A percentile compares a stretch with the other conserved stretches of the same genome.
Evolutionary conservation across 768 basidiomycete genomes (phyloP).

Genomic region (Sarcodon sp.): DNA sequence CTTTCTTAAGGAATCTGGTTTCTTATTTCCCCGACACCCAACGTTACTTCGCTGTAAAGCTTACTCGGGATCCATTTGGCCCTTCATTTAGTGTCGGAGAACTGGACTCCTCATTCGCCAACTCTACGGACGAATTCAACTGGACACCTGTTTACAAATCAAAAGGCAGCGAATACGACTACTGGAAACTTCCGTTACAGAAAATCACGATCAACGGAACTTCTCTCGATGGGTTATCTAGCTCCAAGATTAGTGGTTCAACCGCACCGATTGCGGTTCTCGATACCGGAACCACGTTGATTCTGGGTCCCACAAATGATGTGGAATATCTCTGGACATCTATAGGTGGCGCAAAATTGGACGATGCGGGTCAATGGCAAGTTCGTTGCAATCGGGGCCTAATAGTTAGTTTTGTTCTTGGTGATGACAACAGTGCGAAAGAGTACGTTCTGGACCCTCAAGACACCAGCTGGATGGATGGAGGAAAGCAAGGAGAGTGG

Average conservation of each 20-base stretch:
- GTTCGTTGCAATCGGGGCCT: constrained; percentile 36
- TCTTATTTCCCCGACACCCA: constrained; percentile 23
- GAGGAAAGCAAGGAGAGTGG: constrained; percentile 27
- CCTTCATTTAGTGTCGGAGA: constrained; percentile 42
- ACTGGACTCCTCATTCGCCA: constrained; percentile 25
- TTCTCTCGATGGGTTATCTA: constrained; percentile 23
- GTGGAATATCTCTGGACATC: constrained; percentile 39
- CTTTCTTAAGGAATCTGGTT: constrained; percentile 35
- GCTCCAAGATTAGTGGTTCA: constrained; percentile 30
- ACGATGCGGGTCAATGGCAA: constrained; percentile 27
- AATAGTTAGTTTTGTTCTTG: constrained; percentile 31
- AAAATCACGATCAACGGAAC: constrained; percentile 30
- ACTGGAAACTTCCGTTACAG: constrained; percentile 43
- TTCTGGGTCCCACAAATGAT: constrained; percentile 39
- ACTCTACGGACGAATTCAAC: constrained; percentile 19
- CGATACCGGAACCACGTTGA: constrained; percentile 49
- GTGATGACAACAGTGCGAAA: constrained; percentile 16
- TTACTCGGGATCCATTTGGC: constrained; percentile 21
- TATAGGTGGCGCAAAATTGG: constrained; percentile 28
- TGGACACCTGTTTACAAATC: constrained; percentile 25
- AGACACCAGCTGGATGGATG: constrained; percentile 38
- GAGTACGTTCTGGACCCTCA: constrained; percentile 36
- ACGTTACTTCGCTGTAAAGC: constrained; percentile 38
- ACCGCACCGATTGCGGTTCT: constrained; percentile 38
- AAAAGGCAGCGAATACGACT: constrained; percentile 28